phyloP scores from a whole-genome alignment of 345 rosid species.

The Carallia brachiata region DNA sequence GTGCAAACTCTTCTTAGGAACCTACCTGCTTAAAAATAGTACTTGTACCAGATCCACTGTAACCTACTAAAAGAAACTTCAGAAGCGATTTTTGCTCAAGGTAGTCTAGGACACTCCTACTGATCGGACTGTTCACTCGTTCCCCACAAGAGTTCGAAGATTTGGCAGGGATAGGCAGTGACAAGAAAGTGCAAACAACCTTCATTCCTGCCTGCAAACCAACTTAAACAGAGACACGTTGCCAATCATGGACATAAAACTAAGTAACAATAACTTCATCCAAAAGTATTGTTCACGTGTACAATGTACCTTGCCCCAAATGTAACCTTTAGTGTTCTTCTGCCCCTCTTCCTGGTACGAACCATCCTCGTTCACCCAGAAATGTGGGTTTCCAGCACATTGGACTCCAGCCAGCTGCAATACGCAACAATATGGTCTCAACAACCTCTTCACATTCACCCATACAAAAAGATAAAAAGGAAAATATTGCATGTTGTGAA shows the following conservation, averaged over 20 bases:
- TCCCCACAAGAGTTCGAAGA: slow-evolving; percentile 60
- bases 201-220: slow-evolving; percentile 80
- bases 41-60: slow-evolving; percentile 88
- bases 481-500: slow-evolving; percentile 5
- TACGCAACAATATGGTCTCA: slow-evolving; percentile 15
- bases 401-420: slow-evolving; percentile 99
- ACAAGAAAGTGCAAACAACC: slow-evolving; percentile 84
- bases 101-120: slow-evolving; percentile 74
- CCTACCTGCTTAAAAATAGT: slow-evolving; percentile 94
- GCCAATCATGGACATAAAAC: slow-evolving; percentile 8
- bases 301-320: slow-evolving; percentile 91
- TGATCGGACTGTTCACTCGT: slow-evolving; percentile 41
- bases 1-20: slow-evolving; percentile 4
- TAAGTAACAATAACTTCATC: not conserved
- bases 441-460: slow-evolving; percentile 12
- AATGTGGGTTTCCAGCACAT: slow-evolving; percentile 99
- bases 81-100: slow-evolving; percentile 68
- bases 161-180: slow-evolving; percentile 92
- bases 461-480: not conserved
- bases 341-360: slow-evolving; percentile 99
- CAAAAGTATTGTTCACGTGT: not conserved
- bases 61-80: slow-evolving; percentile 86
- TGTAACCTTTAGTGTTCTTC: slow-evolving; percentile 91
- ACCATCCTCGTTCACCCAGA: slow-evolving; percentile 99
- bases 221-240: slow-evolving; percentile 16